Evolutionary conservation across 148 eudicot genomes (phyloP).

Genomic region (Talinum fruticosum): DNA sequence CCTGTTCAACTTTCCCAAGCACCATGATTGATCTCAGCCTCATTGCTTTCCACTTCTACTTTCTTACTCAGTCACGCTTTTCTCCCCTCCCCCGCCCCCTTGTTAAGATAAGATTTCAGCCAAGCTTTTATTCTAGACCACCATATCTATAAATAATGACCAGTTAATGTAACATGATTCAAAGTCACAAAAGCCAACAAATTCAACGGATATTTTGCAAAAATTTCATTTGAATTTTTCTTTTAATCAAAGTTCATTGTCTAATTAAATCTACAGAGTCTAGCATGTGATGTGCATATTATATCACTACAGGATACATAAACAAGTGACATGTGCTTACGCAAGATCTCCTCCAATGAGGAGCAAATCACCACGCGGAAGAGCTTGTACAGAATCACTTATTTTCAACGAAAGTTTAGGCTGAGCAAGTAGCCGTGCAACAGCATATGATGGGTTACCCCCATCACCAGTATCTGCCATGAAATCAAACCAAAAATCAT

Average conservation of each 20-base stretch:
- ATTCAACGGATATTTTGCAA: neutral
- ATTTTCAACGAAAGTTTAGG: constrained; percentile 45
- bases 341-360: constrained; percentile 99
- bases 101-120: too few relatives aligned
- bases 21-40: neutral
- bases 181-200: neutral
- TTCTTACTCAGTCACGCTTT: too few relatives aligned
- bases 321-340: constrained; percentile 44
- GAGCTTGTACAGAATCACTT: constrained; percentile 34
- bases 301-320: neutral
- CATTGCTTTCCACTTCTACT: neutral
- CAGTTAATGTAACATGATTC: neutral
- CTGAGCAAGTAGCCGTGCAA: constrained; percentile 92
- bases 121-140: neutral
- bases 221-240: neutral
- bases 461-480: constrained; percentile 99
- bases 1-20: too few relatives aligned
- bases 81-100: too few relatives aligned
- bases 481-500: constrained; percentile 92
- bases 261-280: neutral
- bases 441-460: constrained; percentile 85
- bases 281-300: neutral
- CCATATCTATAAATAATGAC: neutral
- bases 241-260: neutral
- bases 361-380: constrained; percentile 76